Base-by-base conservation (phyloP, 345 rosid genomes). In the Gossypium arboreum region DNA sequence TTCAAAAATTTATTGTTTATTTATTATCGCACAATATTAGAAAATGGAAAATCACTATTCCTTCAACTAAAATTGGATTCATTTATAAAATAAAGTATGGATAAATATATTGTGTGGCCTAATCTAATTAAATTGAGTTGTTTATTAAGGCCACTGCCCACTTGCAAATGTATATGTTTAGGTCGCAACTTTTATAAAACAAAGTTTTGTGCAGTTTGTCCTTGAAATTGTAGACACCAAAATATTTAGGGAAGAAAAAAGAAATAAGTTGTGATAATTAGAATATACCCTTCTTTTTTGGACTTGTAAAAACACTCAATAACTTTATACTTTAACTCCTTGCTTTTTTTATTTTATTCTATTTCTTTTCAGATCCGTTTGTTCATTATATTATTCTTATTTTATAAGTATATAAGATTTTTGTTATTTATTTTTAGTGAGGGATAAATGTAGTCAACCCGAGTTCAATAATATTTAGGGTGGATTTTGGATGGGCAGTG, bases 171-270 rank as follows among this genome's bases (percentile, higher is more conserved):
- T 74, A 75, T 76, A 80, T 73, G 56, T 72, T 75, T 73, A 72
- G 80, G 83, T 76, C 79, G 73, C 81, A 75, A 83, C 88, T 88
- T 88, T 86, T 88, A 76, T 79, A 85, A 82, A 86, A 85, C 86
- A 86, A 84, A 83, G 86, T 63, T 79, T 85, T 79, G 82, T 83
- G 89, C 82, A 25, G 72, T 78, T 84, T 89, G 92, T 89, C 87
- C 82, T 69, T 72, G 61, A 84, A 86, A 79, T 79, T 68, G 86
- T 75, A 75, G 86, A 89, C 89, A 86, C 59, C 77, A 76, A 67
- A 45, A 72, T 47, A 20, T 60, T 29, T 50, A 51, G 73, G 82
- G 78, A 75, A 61, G 71, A 67, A 72, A 41, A 72, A 7, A 22
- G 25, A 9, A 25, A 16, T 39, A 0, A 22, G 7, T 11, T 58